Percentiles rank a stretch among this genome's conserved stretches.
phyloP scores from a whole-genome alignment of 1,284 basidiomycete genomes.

The Schizophyllum commune region DNA sequence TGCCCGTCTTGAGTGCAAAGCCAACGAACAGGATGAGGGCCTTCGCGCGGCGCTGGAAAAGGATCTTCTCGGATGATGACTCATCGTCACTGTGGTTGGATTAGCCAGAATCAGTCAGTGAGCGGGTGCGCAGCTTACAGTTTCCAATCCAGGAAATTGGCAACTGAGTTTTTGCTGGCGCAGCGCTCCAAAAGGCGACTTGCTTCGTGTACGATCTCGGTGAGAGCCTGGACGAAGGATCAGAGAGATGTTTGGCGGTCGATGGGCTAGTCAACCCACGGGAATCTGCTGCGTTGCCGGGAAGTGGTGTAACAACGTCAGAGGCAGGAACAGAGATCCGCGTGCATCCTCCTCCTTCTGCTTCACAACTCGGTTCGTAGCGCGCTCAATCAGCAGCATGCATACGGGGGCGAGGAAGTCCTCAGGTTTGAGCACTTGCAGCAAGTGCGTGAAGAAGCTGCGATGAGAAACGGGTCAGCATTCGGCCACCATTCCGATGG shows the following conservation, averaged over 20 bases:
- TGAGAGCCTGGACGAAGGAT: constrained; percentile 41
- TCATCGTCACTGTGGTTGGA: constrained; percentile 33
- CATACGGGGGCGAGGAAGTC: constrained; percentile 82
- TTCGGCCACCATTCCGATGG: background rate
- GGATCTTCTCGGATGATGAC: constrained; percentile 27
- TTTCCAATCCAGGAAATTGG: constrained; percentile 45
- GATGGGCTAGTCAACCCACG: constrained; percentile 31
- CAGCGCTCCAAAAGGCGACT: constrained; percentile 48
- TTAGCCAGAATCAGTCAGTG: constrained; percentile 27
- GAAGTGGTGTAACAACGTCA: constrained; percentile 59
- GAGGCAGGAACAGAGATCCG: constrained; percentile 57
- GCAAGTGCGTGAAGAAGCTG: constrained; percentile 90
- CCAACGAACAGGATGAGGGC: constrained; percentile 56
- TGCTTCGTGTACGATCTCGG: constrained; percentile 63
- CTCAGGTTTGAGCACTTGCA: constrained; percentile 73
- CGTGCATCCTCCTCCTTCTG: constrained; percentile 58
- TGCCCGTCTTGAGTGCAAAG: background rate
- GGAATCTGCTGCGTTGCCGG: constrained; percentile 42
- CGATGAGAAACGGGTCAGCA: constrained; percentile 2
- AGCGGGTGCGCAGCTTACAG: constrained; percentile 32
- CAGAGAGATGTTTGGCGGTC: constrained; percentile 8
- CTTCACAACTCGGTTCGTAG: constrained; percentile 60
- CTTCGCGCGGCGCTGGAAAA: constrained; percentile 51
- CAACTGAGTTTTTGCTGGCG: constrained; percentile 29
- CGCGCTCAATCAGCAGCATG: constrained; percentile 83